A percentile compares a stretch with the other conserved stretches of the same genome.
Evolutionary conservation across 2,329 filamentous ascomycete species (phyloP).

Genomic region (Aspergillus melleus): DNA sequence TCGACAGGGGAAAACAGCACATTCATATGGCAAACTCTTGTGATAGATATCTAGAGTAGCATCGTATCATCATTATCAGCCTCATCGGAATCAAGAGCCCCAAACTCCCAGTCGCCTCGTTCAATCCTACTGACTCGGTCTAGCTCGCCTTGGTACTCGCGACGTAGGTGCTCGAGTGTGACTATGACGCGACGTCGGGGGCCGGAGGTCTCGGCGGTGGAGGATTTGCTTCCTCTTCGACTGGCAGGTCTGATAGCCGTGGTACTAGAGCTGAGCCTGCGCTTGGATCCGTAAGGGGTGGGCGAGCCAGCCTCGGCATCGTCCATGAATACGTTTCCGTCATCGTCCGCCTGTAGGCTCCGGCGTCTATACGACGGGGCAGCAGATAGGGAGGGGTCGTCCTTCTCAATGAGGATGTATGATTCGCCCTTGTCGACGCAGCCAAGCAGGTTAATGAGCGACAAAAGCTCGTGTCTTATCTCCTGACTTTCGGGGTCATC

Average conservation of each 20-base stretch:
- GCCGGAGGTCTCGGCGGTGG: slow-evolving; percentile 13
- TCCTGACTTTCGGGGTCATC: slow-evolving; percentile 54
- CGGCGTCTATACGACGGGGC: slow-evolving; percentile 46
- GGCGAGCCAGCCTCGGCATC: slow-evolving; percentile 27
- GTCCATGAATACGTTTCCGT: slow-evolving; percentile 42
- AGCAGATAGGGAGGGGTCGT: slow-evolving; percentile 18
- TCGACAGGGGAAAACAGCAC: background rate
- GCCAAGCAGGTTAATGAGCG: slow-evolving; percentile 87
- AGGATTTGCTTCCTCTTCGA: slow-evolving; percentile 24
- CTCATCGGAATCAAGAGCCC: slow-evolving; percentile 31
- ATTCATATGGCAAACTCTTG: slow-evolving; percentile 4
- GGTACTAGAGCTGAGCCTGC: slow-evolving; percentile 23
- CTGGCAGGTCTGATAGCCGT: slow-evolving; percentile 20
- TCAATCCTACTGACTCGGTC: slow-evolving; percentile 86
- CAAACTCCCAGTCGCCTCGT: slow-evolving; percentile 84
- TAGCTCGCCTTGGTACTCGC: slow-evolving; percentile 85
- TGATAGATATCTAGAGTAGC: slow-evolving; percentile 23
- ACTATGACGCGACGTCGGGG: slow-evolving; percentile 69
- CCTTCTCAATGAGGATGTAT: slow-evolving; percentile 64
- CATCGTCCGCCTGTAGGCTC: slow-evolving; percentile 45
- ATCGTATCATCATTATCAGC: slow-evolving; percentile 40
- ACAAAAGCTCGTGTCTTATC: slow-evolving; percentile 70
- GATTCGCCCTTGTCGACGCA: slow-evolving; percentile 80
- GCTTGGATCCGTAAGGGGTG: slow-evolving; percentile 15
- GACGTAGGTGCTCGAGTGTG: slow-evolving; percentile 80